Evolutionary conservation across 805 yeast genomes (phyloP).

Genomic region (Ogataea angusta): DNA sequence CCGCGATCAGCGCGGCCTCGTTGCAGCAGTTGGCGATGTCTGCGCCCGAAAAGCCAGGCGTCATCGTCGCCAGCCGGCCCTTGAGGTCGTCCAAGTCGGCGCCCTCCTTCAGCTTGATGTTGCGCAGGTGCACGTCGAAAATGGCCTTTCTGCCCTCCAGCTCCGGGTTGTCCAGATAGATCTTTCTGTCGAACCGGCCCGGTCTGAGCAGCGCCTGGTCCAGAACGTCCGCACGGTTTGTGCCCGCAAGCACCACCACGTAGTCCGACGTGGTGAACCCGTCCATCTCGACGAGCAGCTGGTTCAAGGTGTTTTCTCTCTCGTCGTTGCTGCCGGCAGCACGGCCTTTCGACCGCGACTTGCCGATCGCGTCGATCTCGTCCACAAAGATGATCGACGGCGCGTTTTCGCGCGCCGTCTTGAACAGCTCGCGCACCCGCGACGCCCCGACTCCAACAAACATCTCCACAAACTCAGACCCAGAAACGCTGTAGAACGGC

Average conservation of each 20-base stretch:
- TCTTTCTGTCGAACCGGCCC: slow-evolving; percentile 91
- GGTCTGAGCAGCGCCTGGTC: slow-evolving; percentile 91
- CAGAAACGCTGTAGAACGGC: slow-evolving; percentile 87
- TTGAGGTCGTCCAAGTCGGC: slow-evolving; percentile 57
- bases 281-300: slow-evolving; percentile 92
- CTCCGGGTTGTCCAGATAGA: slow-evolving; percentile 82
- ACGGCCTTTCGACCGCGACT: slow-evolving; percentile 68
- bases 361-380: slow-evolving; percentile 96
- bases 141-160: slow-evolving; percentile 86
- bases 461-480: slow-evolving; percentile 96
- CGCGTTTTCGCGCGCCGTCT: slow-evolving; percentile 84
- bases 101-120: slow-evolving; percentile 47
- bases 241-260: slow-evolving; percentile 92
- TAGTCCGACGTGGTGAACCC: slow-evolving; percentile 87
- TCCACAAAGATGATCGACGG: slow-evolving; percentile 90
- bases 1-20: slow-evolving; percentile 92
- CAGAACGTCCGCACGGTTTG: slow-evolving; percentile 87
- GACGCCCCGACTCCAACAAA: slow-evolving; percentile 96
- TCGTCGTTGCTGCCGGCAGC: slow-evolving; percentile 86
- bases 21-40: slow-evolving; percentile 94
- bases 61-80: slow-evolving; percentile 84
- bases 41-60: slow-evolving; percentile 96
- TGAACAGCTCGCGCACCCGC: slow-evolving; percentile 88
- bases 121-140: slow-evolving; percentile 72
- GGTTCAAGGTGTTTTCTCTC: slow-evolving; percentile 90